A percentile compares a stretch with the other conserved stretches of the same genome.
Conservation (phyloP, 441 rosid species). For the Pelargonium cotyledonis region DNA sequence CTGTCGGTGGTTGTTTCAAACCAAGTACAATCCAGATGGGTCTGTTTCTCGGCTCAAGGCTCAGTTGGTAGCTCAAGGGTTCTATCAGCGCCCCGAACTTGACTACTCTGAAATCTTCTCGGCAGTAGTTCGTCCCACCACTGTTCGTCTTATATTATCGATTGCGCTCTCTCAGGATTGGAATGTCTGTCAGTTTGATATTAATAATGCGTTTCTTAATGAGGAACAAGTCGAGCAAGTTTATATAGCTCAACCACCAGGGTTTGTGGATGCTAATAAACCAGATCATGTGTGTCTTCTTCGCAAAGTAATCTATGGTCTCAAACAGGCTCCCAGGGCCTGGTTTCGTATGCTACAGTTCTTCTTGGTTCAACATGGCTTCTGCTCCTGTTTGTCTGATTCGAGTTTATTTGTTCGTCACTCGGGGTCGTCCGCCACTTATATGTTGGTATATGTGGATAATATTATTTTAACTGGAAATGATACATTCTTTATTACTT, state of each 20-base stretch:
- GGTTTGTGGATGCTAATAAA: not conserved
- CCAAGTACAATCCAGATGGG: too few species aligned
- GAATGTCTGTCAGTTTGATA: not conserved
- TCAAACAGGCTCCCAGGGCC: not conserved
- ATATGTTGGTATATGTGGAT: not conserved
- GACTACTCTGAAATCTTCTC: not conserved
- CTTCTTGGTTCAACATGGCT: not conserved
- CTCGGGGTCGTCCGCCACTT: not conserved
- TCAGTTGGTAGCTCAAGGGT: not conserved
- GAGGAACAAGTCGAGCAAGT: not conserved
- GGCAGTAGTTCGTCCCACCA: not conserved
- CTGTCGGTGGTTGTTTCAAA: too few species aligned
- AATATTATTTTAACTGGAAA: not conserved
- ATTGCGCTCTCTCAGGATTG: not conserved
- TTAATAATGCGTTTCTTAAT: not conserved
- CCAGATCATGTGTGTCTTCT: not conserved
- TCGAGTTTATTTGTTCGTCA: not conserved
- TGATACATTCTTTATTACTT: not conserved
- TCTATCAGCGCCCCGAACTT: not conserved
- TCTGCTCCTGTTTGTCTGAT: not conserved
- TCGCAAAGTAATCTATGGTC: not conserved
- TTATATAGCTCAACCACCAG: not conserved
- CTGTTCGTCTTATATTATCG: not conserved
- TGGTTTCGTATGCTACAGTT: not conserved
- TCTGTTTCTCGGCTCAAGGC: too few species aligned